phyloP scores from a whole-genome alignment of 2,329 filamentous ascomycete genomes.

The Aureobasidium namibiae region DNA sequence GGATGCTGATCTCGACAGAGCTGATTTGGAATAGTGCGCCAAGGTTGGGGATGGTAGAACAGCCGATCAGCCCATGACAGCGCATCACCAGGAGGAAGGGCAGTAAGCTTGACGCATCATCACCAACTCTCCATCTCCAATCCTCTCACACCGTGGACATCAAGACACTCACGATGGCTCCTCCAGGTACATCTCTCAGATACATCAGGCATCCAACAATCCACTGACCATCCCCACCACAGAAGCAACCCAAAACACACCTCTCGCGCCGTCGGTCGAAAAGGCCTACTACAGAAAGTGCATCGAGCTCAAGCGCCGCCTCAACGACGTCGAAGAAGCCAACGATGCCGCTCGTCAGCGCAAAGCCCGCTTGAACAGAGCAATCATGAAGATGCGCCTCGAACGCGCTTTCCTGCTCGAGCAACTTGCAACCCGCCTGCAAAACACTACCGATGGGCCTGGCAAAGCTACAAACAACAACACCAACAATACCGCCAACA shows the following conservation, averaged over 20 bases:
- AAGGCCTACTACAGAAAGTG: slow-evolving; percentile 95
- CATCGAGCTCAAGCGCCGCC: slow-evolving; percentile 84
- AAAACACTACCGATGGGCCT: background rate
- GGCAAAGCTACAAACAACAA: background rate
- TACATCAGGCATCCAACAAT: background rate
- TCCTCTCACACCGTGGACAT: background rate
- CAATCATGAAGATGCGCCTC: slow-evolving; percentile 84
- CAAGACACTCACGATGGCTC: background rate
- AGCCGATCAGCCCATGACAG: background rate
- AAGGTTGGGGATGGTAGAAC: background rate
- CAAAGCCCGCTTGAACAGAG: slow-evolving; percentile 70
- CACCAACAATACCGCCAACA: background rate
- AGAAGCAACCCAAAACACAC: slow-evolving; percentile 23
- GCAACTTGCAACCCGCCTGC: slow-evolving; percentile 34
- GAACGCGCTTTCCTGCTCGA: slow-evolving; percentile 59
- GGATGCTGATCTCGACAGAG: background rate
- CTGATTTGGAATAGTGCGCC: background rate
- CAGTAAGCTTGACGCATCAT: background rate
- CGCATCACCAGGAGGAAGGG: background rate
- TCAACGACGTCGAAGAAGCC: slow-evolving; percentile 83
- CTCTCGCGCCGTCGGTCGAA: slow-evolving; percentile 80
- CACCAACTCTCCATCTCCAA: background rate
- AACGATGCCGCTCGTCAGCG: slow-evolving; percentile 78
- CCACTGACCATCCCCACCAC: background rate
- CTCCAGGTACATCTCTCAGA: background rate